Evolutionary conservation across 2,329 filamentous ascomycete genomes (phyloP).

Genomic region (Diplocarpon mali): DNA sequence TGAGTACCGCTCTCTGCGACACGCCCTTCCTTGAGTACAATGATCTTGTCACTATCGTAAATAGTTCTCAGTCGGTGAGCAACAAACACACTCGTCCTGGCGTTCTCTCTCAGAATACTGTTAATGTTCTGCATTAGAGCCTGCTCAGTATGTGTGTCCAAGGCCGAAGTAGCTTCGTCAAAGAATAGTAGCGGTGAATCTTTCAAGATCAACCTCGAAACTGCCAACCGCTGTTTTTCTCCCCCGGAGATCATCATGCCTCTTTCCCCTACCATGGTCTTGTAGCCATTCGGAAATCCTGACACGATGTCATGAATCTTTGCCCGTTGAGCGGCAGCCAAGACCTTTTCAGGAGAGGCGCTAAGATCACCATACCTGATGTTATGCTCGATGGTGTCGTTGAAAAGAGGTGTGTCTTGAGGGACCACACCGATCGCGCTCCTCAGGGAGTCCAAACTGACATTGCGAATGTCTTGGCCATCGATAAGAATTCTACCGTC

Average conservation of each 20-base stretch:
- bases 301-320: conserved; percentile 75
- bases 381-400: conserved; percentile 91
- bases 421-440: conserved; percentile 88
- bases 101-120: conserved; percentile 78
- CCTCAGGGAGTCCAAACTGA: conserved; percentile 72
- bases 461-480: conserved; percentile 78
- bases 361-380: conserved; percentile 83
- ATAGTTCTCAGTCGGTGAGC: conserved; percentile 89
- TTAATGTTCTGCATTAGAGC: conserved; percentile 87
- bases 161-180: conserved; percentile 83
- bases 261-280: conserved; percentile 84
- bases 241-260: conserved; percentile 95
- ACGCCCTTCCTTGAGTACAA: conserved; percentile 72
- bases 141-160: conserved; percentile 91
- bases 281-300: conserved; percentile 75
- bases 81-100: conserved; percentile 85
- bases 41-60: conserved; percentile 85
- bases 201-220: conserved; percentile 75
- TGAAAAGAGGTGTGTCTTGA: conserved; percentile 94
- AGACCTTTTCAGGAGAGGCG: conserved; percentile 61
- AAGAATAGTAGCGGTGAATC: conserved; percentile 88
- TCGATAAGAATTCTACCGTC: conserved; percentile 80
- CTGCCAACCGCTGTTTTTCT: conserved; percentile 83
- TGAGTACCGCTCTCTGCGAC: conserved; percentile 91
- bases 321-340: conserved; percentile 69